These are phyloP conservation scores for Calycina marina DNA, from an alignment of 2,329 filamentous ascomycete genomes.

Conservation along the genomic window DNA sequence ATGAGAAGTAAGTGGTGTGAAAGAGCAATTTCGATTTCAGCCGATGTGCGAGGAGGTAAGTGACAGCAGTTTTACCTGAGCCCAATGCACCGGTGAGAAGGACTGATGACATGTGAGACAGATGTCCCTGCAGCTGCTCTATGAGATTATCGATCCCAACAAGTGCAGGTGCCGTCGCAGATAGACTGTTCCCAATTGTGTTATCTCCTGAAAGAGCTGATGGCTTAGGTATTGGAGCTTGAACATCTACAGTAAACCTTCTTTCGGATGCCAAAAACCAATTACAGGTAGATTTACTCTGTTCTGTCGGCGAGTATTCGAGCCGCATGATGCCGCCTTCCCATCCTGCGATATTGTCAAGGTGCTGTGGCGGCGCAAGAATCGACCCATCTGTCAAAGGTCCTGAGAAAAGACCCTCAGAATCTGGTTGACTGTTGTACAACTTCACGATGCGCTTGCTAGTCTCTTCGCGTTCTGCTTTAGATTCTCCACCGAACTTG, in stretches of 20 bases:
- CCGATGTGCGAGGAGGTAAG: slow-evolving; percentile 59
- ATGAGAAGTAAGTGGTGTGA: slow-evolving; percentile 75
- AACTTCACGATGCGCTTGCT: slow-evolving; percentile 56
- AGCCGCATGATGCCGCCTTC: slow-evolving; percentile 75
- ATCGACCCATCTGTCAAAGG: slow-evolving; percentile 83
- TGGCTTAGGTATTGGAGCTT: slow-evolving; percentile 55
- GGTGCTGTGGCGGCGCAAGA: slow-evolving; percentile 41
- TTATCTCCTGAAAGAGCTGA: slow-evolving; percentile 33
- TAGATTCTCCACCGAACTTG: slow-evolving; percentile 78
- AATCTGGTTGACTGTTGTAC: slow-evolving; percentile 42
- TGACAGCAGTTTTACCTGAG: slow-evolving; percentile 74
- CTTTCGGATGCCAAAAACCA: slow-evolving; percentile 74
- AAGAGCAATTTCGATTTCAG: slow-evolving; percentile 62
- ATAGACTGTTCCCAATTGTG: slow-evolving; percentile 38
- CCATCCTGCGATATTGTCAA: slow-evolving; percentile 47
- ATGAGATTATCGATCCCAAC: slow-evolving; percentile 77
- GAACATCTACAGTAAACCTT: slow-evolving; percentile 60
- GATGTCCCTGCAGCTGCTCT: slow-evolving; percentile 55
- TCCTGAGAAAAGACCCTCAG: slow-evolving; percentile 57
- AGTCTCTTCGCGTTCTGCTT: slow-evolving; percentile 66
- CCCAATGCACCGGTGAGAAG: slow-evolving; percentile 80
- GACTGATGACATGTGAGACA: slow-evolving; percentile 78
- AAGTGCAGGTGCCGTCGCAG: slow-evolving; percentile 39
- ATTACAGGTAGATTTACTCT: slow-evolving; percentile 32
- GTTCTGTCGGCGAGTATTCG: slow-evolving; percentile 39